Evolutionary conservation across 2,329 filamentous ascomycete species (phyloP), one percentile per base, ranked within the genome.

Genomic region (Colletotrichum endophyticum): DNA sequence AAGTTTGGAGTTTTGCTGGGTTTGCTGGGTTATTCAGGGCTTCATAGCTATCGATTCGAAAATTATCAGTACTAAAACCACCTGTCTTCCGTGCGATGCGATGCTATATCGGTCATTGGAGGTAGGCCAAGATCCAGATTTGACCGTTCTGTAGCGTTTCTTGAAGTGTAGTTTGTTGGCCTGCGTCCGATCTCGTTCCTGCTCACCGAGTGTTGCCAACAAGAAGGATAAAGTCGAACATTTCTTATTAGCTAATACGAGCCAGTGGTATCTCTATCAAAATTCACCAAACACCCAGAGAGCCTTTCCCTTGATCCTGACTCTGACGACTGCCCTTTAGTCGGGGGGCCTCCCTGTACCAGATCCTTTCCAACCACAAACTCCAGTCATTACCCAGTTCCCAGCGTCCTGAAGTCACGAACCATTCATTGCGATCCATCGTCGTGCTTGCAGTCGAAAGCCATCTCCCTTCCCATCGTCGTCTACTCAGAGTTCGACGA

Each of bases 241-340:
- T 30, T n/a, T 56, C 25, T 39, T 28, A 72, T 75, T 68, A 73
- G 57, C 30, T 69, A 53, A 49, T 69, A 69, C 64, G 34, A 56
- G 39, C 62, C 32, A 59, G 64, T 76, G 70, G 70, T 76, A 76
- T 76, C 70, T 69, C 70, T 64, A 64, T 64, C 61, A 64, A 64
- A 62, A 57, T 15, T 27, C 53, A 27, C 27, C 22, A 53, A 22
- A 32, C 59, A 30, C 25, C 28, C 9, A 12, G 2, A 19, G 39
- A 49, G 39, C 39, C 39, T 49, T 49, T 49, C 4, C 39, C 19
- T 49, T 49, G 39, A 49, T 2, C 39, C 6, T 49, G 9, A n/a
- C 39, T 49, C 19, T 49, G 19, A 49, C 19, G 39, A 49, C 27
- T 19, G 27, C 25, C 39, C 36, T 44, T 53, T n/a, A 7, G 39